Base-by-base conservation (phyloP, 352 stramenopile genomes). In the Phytophthora idaei region DNA sequence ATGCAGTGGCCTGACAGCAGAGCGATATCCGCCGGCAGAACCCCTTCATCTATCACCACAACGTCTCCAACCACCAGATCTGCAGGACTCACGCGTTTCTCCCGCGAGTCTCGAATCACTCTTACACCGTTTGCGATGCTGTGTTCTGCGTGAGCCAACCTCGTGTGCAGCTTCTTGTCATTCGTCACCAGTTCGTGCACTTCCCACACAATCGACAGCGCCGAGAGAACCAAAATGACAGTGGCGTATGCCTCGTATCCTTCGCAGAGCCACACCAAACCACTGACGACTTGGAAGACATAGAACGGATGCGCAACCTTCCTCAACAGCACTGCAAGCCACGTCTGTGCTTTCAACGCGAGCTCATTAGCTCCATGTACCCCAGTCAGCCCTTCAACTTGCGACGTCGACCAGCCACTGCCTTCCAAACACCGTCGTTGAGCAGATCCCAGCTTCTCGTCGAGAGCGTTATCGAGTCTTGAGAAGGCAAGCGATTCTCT, bases 301-400 rank as follows among this genome's bases (percentile, higher is more conserved):
- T 94, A 94, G 66, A 93, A 94, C 52, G 86, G 86, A 28, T 94
- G 86, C 15, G 90, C 46, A 12, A 93, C 69, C 50, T 92, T 92
- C 37, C 81, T 76, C 9, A 93, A 57, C 7, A 94, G 68, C 49
- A 90, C 77, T 8, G 28, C 17, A 0, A 64, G 69, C 78, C 80
- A 87, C 10, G 76, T 77, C 52, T 78, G 58, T 7, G 84, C 63
- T 41, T 73, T 53, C 12, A 94, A 58, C 5, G 85, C 71, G 59
- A 94, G 72, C 37, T 76, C 73, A 47, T 94, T 92, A 14, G 70
- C 65, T 2, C 86, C 86, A 57, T 83, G 88, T 7, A 94, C 21
- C 11, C 66, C 69, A 2, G 41, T 52, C 11, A 86, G 61, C 10
- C 86, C 78, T 15, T 74, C 51, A 15, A 78, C 76, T 17, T 77